These are phyloP conservation scores for Pichia sp. DNA, from an alignment of 1,139 yeast genomes.

Conservation along the genomic window DNA sequence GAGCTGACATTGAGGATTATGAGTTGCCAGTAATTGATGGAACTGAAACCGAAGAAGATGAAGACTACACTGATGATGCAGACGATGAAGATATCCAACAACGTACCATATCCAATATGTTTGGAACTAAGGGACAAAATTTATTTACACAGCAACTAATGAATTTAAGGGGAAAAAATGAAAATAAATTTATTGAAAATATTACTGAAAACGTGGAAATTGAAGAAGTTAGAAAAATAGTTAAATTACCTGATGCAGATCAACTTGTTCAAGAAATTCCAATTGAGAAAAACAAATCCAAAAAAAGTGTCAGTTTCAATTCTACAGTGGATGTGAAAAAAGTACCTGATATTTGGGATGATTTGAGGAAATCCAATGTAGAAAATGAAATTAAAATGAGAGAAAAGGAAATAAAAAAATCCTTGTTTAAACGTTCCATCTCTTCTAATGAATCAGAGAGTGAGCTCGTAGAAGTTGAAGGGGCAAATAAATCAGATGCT, in stretches of 20 bases:
- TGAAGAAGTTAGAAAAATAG: background rate
- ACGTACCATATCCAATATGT: slow-evolving; percentile 13
- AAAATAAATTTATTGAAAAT: background rate
- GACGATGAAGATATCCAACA: slow-evolving; percentile 26
- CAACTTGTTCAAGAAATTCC: background rate
- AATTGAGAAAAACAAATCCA: slow-evolving; percentile 18
- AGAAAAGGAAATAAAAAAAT: background rate
- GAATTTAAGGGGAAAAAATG: slow-evolving; percentile 15
- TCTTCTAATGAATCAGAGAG: background rate
- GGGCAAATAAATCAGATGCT: no score
- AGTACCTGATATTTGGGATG: slow-evolving; percentile 51
- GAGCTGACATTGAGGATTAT: slow-evolving; percentile 11
- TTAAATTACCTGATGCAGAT: background rate
- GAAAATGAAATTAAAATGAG: slow-evolving; percentile 12
- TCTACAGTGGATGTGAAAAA: slow-evolving; percentile 49
- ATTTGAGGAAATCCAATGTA: slow-evolving; percentile 30
- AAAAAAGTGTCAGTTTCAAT: slow-evolving; percentile 50
- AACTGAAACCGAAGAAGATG: slow-evolving; percentile 24
- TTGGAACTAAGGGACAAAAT: slow-evolving; percentile 26
- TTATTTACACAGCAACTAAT: slow-evolving; percentile 24
- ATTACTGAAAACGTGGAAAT: background rate
- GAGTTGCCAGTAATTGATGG: slow-evolving; percentile 19
- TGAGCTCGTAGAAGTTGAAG: background rate
- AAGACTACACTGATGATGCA: slow-evolving; percentile 28
- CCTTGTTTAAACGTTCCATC: slow-evolving; percentile 4